Base-by-base conservation (phyloP, 176 grass and related monocot genomes). In the Phragmites australis region DNA sequence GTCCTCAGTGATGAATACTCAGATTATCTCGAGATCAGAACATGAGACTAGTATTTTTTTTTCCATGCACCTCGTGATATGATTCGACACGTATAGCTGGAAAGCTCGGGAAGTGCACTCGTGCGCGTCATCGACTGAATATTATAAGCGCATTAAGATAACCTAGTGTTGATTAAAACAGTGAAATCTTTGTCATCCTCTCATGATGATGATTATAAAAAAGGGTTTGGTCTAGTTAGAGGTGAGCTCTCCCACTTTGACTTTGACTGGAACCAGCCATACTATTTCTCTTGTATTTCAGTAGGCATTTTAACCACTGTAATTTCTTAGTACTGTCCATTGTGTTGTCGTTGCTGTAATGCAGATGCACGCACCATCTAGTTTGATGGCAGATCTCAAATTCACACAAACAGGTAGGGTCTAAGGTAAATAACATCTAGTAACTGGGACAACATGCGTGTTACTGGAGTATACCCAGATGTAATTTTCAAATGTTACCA, bases 71-170 rank as follows among this genome's bases (percentile, higher is more conserved):
- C 89, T 88, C 79, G 57, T 88, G 92, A 94, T 77, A 82, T 92
- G 87, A 90, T 92, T 88, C 84, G 61, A 65, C 75, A 53, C 65
- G 81, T 80, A 92, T 87, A 93, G 83, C 88, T 97, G 88, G 83
- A 93, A 89, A 89, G 86, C 91, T 97, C 74, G 88, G 94, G 88
- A 97, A 93, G 68, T 84, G 93, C 93, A 93, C 88, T 97, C 88
- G 90, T 97, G 90, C 83, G 90, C 76, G 26, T 89, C 93, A 90
- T 90, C 81, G 66, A 62, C 78, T 75, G 67, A 75, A 70, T 90
- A 83, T 96, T 87, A 81, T 90, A 90, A 79, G n/a, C 32, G 50
- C 56, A 83, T 78, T 53, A 46, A 70, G 58, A 56, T 87, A 86
- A 68, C 71, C 68, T 80, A 85, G 75, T 83, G 74, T 81, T 81